Evolutionary conservation across 208 protist genomes (phyloP).

Genomic region (Trypanosoma scelopori): DNA sequence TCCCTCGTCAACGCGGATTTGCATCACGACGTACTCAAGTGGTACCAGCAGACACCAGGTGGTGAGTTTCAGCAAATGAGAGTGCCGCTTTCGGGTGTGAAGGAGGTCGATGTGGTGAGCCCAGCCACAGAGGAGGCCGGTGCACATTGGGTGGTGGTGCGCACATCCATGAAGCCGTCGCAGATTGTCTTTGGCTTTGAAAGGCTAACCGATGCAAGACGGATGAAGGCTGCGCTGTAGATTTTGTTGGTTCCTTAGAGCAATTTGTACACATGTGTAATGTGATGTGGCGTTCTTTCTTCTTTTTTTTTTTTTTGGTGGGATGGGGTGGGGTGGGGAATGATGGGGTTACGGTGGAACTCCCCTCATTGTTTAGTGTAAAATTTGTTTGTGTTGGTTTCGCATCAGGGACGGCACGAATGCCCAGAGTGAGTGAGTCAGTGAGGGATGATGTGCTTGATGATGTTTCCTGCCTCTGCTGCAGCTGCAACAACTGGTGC

Average conservation of each 20-base stretch:
- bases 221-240: conserved; percentile 42
- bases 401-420: too few species aligned
- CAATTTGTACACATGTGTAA: background rate
- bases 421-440: too few species aligned
- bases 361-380: too few species aligned
- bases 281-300: too few species aligned
- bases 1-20: conserved; percentile 66
- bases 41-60: conserved; percentile 71
- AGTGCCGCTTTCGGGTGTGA: conserved; percentile 40
- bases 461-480: too few species aligned
- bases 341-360: too few species aligned
- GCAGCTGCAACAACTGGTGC: too few species aligned
- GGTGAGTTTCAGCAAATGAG: conserved; percentile 67
- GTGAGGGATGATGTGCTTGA: too few species aligned
- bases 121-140: conserved; percentile 43
- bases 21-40: conserved; percentile 56
- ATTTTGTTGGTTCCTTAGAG: conserved; percentile 8
- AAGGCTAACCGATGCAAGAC: conserved; percentile 48
- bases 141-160: conserved; percentile 48
- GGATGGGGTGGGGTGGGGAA: too few species aligned
- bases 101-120: conserved; percentile 46
- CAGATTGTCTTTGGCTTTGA: conserved; percentile 84
- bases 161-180: conserved; percentile 66
- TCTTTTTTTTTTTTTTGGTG: too few species aligned
- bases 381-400: too few species aligned